Evolutionary conservation across 176 grass and related monocot genomes (phyloP).

Genomic region (Chloris gayana): DNA sequence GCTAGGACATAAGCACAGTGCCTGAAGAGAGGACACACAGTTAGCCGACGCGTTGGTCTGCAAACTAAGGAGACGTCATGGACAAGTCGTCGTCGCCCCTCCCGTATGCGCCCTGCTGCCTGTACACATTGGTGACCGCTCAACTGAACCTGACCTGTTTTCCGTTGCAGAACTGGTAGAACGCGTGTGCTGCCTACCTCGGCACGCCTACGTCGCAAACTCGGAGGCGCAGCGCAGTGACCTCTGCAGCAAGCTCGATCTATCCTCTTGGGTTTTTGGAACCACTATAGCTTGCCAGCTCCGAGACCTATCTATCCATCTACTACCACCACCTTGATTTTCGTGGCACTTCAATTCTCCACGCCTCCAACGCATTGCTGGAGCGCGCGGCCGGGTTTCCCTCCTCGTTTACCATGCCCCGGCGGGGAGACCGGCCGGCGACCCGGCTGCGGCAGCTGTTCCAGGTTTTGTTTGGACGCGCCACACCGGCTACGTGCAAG

Average conservation of each 20-base stretch:
- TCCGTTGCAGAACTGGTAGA: background rate
- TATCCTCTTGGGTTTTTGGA: too few relatives aligned
- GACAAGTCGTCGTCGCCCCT: too few relatives aligned
- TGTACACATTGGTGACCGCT: background rate
- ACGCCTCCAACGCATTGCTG: background rate
- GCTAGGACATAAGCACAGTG: too few relatives aligned
- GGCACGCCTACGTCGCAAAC: background rate
- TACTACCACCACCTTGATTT: background rate
- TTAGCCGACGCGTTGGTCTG: too few relatives aligned
- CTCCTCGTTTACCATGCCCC: conserved; percentile 3
- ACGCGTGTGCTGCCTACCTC: background rate
- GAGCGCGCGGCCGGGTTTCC: background rate
- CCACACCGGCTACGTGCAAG: background rate
- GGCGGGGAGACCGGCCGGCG: conserved; percentile 35
- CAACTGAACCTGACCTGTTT: background rate
- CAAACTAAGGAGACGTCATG: too few relatives aligned
- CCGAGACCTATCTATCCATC: background rate
- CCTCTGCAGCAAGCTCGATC: too few relatives aligned
- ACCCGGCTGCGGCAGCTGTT: background rate
- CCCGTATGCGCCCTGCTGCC: too few relatives aligned
- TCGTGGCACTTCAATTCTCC: background rate
- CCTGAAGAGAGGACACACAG: too few relatives aligned
- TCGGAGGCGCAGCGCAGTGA: background rate
- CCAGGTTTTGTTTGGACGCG: background rate
- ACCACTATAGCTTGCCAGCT: background rate